These are phyloP conservation scores for Pelargonium fulgidum DNA, from an alignment of 441 rosid species.

Conservation along the genomic window DNA sequence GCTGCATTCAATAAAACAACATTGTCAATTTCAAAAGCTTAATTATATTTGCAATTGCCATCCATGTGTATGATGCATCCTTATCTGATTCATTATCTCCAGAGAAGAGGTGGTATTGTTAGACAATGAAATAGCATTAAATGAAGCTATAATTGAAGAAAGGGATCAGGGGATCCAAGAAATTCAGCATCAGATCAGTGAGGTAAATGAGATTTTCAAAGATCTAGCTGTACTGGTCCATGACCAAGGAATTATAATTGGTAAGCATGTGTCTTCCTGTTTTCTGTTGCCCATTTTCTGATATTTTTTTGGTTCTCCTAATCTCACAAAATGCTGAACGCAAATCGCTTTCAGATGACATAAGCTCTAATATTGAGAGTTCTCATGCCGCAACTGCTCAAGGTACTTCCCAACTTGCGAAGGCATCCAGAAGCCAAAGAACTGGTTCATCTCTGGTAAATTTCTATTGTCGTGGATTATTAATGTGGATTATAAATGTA, in stretches of 20 bases:
- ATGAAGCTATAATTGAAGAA: slow-evolving; percentile 68
- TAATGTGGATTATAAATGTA: too few species aligned
- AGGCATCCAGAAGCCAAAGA: slow-evolving; percentile 52
- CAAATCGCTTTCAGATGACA: slow-evolving; percentile 40
- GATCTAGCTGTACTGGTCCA: slow-evolving; percentile 70
- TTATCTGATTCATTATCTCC: slow-evolving; percentile 13
- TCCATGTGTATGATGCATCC: neutral
- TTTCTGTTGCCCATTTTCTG: neutral
- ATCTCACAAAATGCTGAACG: neutral
- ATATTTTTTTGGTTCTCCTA: neutral
- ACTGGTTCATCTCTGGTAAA: slow-evolving; percentile 55
- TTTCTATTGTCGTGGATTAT: too few species aligned
- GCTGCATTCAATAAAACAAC: neutral
- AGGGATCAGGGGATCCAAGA: slow-evolving; percentile 62
- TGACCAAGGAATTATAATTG: slow-evolving; percentile 65
- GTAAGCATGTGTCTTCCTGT: slow-evolving; percentile 31
- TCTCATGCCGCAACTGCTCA: slow-evolving; percentile 45
- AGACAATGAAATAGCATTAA: slow-evolving; percentile 61
- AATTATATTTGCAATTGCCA: neutral
- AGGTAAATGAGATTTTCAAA: slow-evolving; percentile 61
- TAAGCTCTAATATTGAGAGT: slow-evolving; percentile 50
- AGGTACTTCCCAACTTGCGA: slow-evolving; percentile 45
- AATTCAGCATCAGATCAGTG: slow-evolving; percentile 51
- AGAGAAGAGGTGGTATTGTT: slow-evolving; percentile 51
- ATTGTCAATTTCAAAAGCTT: neutral